phyloP scores from a whole-genome alignment of 257 asterid species.

The Penstemon barbatus region DNA sequence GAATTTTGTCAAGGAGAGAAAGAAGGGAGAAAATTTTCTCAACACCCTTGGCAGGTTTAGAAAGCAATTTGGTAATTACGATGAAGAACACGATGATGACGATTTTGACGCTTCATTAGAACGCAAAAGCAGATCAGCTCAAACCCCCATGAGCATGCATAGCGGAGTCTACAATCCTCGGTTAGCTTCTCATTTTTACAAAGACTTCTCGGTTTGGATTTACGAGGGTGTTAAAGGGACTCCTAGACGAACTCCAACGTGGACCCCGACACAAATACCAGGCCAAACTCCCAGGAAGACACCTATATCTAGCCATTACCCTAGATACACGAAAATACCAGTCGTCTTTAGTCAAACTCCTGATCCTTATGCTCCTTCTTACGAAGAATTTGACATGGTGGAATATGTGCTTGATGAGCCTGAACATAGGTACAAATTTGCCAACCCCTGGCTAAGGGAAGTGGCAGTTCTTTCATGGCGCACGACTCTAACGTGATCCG shows the following conservation, averaged over 20 bases:
- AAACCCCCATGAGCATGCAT: constrained; percentile 49
- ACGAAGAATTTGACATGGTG: constrained; percentile 44
- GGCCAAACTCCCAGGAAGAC: constrained; percentile 45
- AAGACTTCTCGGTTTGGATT: constrained; percentile 75
- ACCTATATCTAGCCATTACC: constrained; percentile 35
- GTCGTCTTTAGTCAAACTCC: constrained; percentile 40
- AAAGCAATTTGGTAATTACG: constrained; percentile 39
- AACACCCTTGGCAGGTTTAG: constrained; percentile 57
- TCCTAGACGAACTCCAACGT: constrained; percentile 75
- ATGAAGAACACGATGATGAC: constrained; percentile 48
- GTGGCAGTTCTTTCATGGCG: constrained; percentile 80
- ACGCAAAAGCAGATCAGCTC: constrained; percentile 40
- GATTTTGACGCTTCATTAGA: constrained; percentile 69
- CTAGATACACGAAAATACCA: constrained; percentile 35
- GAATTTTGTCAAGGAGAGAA: constrained; percentile 52
- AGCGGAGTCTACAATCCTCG: constrained; percentile 59
- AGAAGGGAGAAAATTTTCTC: constrained; percentile 46
- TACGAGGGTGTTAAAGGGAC: constrained; percentile 77
- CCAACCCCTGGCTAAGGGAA: constrained; percentile 82
- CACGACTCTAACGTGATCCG: constrained; percentile 69
- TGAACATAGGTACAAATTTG: constrained; percentile 55
- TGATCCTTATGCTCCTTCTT: constrained; percentile 42
- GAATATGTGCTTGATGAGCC: constrained; percentile 76
- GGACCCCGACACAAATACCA: constrained; percentile 74
- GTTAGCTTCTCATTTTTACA: constrained; percentile 86